Evolutionary conservation across 768 basidiomycete species (phyloP).

Genomic region (Amanita polypyramis): DNA sequence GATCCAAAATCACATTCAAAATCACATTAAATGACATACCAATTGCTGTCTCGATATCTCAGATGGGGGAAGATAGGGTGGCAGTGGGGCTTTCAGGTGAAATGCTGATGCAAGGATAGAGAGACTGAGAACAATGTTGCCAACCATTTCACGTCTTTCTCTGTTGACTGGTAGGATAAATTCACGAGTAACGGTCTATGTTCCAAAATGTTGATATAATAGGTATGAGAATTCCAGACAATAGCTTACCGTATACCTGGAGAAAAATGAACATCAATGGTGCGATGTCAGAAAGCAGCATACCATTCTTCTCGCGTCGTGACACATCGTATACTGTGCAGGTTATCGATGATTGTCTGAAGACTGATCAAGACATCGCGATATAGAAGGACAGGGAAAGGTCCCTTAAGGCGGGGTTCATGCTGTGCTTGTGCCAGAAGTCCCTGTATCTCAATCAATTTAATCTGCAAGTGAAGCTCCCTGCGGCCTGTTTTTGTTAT

Average conservation of each 20-base stretch:
- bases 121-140: constrained; percentile 88
- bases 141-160: constrained; percentile 89
- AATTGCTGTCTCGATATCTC: constrained; percentile 74
- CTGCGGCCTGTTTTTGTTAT: constrained; percentile 26
- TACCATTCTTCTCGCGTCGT: constrained; percentile 92
- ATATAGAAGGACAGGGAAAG: constrained; percentile 83
- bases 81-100: constrained; percentile 82
- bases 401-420: constrained; percentile 92
- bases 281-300: constrained; percentile 14
- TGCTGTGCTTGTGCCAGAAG: constrained; percentile 84
- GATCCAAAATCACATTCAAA: background rate
- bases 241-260: constrained; percentile 60
- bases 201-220: background rate
- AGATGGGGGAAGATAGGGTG: constrained; percentile 91
- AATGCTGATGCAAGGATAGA: constrained; percentile 74
- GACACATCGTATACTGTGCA: constrained; percentile 97
- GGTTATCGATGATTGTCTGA: constrained; percentile 76
- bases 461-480: constrained; percentile 92
- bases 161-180: constrained; percentile 88
- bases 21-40: constrained; percentile 28
- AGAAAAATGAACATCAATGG: background rate
- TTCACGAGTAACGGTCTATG: constrained; percentile 70
- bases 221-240: no score
- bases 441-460: constrained; percentile 76
- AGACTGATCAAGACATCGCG: constrained; percentile 72